Evolutionary conservation across 805 yeast genomes (phyloP).

Genomic region (Candida palmyrensis): DNA sequence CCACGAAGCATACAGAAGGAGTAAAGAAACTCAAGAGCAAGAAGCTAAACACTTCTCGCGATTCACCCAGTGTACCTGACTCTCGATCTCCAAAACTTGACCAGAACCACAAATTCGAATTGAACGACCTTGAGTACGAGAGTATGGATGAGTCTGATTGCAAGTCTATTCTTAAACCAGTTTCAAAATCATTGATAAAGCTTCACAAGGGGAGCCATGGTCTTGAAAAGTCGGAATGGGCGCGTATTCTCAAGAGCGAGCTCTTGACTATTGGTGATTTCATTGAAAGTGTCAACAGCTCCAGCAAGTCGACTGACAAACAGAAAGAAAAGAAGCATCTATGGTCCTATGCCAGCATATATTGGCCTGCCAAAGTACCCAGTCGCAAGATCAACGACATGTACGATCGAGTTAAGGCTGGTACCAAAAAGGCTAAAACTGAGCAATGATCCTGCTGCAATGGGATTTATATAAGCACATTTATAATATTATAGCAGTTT

Average conservation of each 20-base stretch:
- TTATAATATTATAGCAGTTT: neutral
- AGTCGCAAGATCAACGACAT: constrained; percentile 67
- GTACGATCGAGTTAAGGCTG: constrained; percentile 56
- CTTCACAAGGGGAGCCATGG: constrained; percentile 71
- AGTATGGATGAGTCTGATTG: constrained; percentile 76
- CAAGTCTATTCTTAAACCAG: constrained; percentile 56
- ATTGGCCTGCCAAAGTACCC: constrained; percentile 86
- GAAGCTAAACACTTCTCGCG: constrained; percentile 4
- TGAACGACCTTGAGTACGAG: constrained; percentile 53
- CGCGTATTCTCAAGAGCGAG: constrained; percentile 61
- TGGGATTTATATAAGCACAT: neutral
- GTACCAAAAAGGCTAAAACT: constrained; percentile 1
- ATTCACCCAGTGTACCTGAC: constrained; percentile 6
- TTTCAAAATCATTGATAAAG: constrained; percentile 59
- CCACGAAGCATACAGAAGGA: constrained; percentile 8
- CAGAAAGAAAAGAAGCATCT: constrained; percentile 54
- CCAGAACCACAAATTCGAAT: constrained; percentile 14
- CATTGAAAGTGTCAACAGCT: constrained; percentile 35
- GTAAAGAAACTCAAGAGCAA: constrained; percentile 7
- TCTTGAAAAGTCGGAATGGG: constrained; percentile 73
- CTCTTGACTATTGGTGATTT: constrained; percentile 69
- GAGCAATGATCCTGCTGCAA: neutral
- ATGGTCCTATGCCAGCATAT: constrained; percentile 79
- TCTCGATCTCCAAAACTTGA: constrained; percentile 7
- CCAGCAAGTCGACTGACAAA: neutral